Conservation (phyloP, 441 rosid genomes). For the Gossypium davidsonii region DNA sequence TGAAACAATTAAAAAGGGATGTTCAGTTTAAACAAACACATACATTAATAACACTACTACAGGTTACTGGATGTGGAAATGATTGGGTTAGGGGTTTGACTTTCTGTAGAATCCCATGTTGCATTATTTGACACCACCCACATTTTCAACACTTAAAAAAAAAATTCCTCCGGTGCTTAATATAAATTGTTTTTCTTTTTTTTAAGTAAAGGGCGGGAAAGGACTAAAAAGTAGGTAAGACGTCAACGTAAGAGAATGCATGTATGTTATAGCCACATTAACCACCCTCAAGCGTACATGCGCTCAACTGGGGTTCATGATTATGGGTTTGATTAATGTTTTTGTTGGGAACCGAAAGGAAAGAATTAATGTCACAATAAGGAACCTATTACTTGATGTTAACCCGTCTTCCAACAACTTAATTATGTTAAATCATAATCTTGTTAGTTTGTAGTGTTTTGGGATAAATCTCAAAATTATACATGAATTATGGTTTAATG, state of each 20-base stretch:
- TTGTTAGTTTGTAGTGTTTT: neutral
- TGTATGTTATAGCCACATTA: neutral
- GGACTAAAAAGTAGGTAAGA: neutral
- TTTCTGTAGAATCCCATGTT: neutral
- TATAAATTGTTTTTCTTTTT: neutral
- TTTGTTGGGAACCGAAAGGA: slow-evolving; percentile 2
- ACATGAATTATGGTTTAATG: too few species aligned
- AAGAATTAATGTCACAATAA: neutral
- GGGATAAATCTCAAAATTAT: too few species aligned
- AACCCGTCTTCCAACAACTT: neutral
- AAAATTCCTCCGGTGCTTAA: neutral
- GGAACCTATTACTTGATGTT: neutral
- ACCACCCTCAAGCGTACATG: neutral
- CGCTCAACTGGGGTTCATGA: neutral
- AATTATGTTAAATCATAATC: neutral
- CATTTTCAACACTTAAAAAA: neutral
- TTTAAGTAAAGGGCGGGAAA: neutral
- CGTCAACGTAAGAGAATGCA: neutral
- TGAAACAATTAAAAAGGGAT: neutral
- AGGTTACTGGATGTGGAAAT: neutral
- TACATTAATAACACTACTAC: neutral
- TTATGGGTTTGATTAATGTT: slow-evolving; percentile 7
- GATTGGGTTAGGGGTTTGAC: slow-evolving; percentile 5
- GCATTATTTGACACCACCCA: slow-evolving; percentile 7
- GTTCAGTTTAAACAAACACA: neutral